Base-by-base conservation (phyloP, 371 early-diverging fungal genomes). In the Fennellomyces sp. region DNA sequence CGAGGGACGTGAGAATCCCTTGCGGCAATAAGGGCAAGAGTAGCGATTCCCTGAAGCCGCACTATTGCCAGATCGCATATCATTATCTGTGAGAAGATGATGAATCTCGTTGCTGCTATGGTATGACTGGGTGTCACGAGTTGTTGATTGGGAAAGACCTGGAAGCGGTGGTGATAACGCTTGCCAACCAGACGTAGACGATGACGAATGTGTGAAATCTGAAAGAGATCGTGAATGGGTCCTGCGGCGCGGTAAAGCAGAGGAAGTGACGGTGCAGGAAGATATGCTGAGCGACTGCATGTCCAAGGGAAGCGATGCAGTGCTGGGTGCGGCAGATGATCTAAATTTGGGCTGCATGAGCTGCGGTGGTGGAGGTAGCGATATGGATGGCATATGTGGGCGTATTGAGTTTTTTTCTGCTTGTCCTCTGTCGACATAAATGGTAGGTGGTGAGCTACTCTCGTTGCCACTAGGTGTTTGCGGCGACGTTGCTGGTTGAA, bases 341-440 rank as follows among this genome's bases (percentile, higher is more conserved):
- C 53, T 29, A 27, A 53, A 53, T 53, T 53, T 35, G 17, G 53
- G 33, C 53, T 53, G 53, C 38, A 53, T 53, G 6, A 53, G 39
- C 39, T 39, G 39, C 39, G 15, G 39, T 39, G 39, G 39, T 15
- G 39, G 39, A 39, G 39, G 39, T n/a, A n/a, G n/a, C n/a, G n/a
- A n/a, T n/a, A n/a, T n/a, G n/a, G n/a, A n/a, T n/a, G n/a, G n/a
- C 39, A 39, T 11, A 15, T 39, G 39, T 39, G 39, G 39, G 15
- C 39, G 39, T 39, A 39, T 5, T n/a, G 17, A 13, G n/a, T n/a
- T n/a, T n/a, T n/a, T n/a, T 33, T 33, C 35, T 33, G 35, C 35
- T 33, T 39, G 39, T 39, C 5, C 8, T 41, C 21, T 15, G 41
- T 41, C n/a, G n/a, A 8, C 19, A 12, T 39, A 19, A 39, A 39